A percentile compares a stretch with the other conserved stretches of the same genome.
These are phyloP conservation scores for Phytophthora vignae DNA, from an alignment of 352 stramenopile species.

Conservation along the genomic window DNA sequence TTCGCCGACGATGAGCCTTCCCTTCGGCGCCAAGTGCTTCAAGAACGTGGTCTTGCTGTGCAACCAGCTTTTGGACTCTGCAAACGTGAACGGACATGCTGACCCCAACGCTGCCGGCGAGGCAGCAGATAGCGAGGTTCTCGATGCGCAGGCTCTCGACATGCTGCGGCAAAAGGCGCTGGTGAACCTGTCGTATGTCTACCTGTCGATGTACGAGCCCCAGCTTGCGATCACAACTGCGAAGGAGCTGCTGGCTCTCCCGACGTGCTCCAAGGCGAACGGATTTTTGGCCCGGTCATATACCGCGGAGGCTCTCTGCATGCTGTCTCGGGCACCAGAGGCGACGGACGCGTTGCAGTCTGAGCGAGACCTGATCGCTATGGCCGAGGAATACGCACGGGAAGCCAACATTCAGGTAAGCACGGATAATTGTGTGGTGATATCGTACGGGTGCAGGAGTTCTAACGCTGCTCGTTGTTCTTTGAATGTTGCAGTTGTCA, in stretches of 20 bases:
- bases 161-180: conserved; percentile 86
- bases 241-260: conserved; percentile 77
- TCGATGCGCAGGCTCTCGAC: conserved; percentile 69
- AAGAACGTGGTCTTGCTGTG: conserved; percentile 88
- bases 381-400: conserved; percentile 81
- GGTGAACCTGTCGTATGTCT: conserved; percentile 90
- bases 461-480: conserved; percentile 14
- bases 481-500: conserved; percentile 48
- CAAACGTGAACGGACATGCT: conserved; percentile 41
- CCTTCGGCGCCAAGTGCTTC: conserved; percentile 89
- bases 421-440: background rate
- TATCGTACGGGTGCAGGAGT: background rate
- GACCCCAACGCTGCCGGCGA: conserved; percentile 26
- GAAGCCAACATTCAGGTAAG: conserved; percentile 80
- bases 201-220: conserved; percentile 92
- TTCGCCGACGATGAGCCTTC: conserved; percentile 81
- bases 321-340: conserved; percentile 86
- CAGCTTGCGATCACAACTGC: conserved; percentile 86
- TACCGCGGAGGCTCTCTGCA: conserved; percentile 89
- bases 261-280: conserved; percentile 78
- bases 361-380: conserved; percentile 74
- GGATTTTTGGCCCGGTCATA: conserved; percentile 88
- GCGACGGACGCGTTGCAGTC: conserved; percentile 79
- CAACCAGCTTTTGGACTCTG: conserved; percentile 73
- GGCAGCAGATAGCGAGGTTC: conserved; percentile 34